Evolutionary conservation across 345 rosid species (phyloP).

Genomic region (Camelina hispida): DNA sequence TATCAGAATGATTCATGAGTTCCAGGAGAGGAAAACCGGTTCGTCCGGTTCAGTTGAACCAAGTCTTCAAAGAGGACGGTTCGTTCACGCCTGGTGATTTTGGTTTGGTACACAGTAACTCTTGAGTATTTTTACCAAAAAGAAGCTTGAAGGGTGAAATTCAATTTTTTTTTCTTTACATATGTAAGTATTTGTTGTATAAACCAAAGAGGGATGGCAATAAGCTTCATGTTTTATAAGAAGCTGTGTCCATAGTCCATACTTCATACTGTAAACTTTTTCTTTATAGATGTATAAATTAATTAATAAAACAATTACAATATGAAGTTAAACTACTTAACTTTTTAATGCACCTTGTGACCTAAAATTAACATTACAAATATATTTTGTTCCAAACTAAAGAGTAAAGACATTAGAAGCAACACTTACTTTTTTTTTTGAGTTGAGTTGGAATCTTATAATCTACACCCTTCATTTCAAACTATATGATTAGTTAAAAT

Average conservation of each 20-base stretch:
- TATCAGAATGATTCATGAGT: constrained; percentile 71
- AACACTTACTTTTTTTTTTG: no score
- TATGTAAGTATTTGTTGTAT: not conserved
- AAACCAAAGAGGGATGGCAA: constrained; percentile 13
- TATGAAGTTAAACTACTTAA: not conserved
- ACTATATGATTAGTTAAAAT: no score
- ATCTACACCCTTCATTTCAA: no score
- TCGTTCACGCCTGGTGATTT: constrained; percentile 62
- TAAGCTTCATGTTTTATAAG: constrained; percentile 19
- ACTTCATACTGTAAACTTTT: constrained; percentile 14
- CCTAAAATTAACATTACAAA: not conserved
- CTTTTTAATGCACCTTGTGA: not conserved
- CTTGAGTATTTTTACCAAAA: constrained; percentile 27
- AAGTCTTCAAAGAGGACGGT: constrained; percentile 54
- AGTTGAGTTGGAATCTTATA: no score
- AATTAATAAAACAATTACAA: constrained; percentile 32
- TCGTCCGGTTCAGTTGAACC: constrained; percentile 46
- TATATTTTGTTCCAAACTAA: no score
- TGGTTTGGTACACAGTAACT: constrained; percentile 27
- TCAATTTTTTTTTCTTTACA: not conserved
- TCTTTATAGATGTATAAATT: not conserved
- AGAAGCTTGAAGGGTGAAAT: not conserved
- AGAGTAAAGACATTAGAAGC: no score
- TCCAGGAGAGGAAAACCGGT: constrained; percentile 54
- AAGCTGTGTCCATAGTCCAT: constrained; percentile 18